These are phyloP conservation scores for Phyllosticta paracitricarpa DNA, from an alignment of 2,329 filamentous ascomycete genomes.

Conservation along the genomic window DNA sequence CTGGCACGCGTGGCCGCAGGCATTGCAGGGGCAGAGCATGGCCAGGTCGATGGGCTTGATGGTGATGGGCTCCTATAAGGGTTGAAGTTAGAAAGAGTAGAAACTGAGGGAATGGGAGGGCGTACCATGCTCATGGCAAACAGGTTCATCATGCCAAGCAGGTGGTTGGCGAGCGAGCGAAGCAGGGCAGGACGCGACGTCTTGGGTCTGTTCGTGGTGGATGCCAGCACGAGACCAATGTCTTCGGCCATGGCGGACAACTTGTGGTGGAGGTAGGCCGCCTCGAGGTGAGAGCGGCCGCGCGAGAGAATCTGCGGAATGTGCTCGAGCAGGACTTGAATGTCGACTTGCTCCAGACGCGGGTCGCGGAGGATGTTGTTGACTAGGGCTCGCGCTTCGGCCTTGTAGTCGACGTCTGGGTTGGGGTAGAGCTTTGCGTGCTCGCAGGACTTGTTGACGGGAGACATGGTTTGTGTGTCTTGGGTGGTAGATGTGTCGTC, in stretches of 20 bases:
- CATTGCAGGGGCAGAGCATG: not conserved
- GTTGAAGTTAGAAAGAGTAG: not conserved
- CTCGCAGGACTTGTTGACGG: not conserved
- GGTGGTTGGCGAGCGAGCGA: no score
- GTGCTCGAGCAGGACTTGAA: not conserved
- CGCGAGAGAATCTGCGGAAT: no score
- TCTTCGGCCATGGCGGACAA: no score
- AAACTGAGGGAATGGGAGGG: not conserved
- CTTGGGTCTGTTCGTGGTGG: no score
- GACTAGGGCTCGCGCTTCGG: not conserved
- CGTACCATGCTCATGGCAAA: no score
- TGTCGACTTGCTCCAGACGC: not conserved
- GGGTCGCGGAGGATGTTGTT: not conserved
- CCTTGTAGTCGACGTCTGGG: not conserved
- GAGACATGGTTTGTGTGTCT: not conserved
- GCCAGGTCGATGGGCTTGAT: not conserved
- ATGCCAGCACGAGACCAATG: no score
- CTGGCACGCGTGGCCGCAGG: not conserved
- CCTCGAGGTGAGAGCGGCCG: no score
- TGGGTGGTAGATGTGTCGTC: not conserved
- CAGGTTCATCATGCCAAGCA: no score
- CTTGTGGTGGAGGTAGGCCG: no score
- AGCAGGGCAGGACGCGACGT: no score
- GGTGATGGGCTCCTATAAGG: not conserved
- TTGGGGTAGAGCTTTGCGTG: not conserved